These are phyloP conservation scores for Verbena officinalis DNA, from an alignment of 257 asterid species.

Conservation along the genomic window DNA sequence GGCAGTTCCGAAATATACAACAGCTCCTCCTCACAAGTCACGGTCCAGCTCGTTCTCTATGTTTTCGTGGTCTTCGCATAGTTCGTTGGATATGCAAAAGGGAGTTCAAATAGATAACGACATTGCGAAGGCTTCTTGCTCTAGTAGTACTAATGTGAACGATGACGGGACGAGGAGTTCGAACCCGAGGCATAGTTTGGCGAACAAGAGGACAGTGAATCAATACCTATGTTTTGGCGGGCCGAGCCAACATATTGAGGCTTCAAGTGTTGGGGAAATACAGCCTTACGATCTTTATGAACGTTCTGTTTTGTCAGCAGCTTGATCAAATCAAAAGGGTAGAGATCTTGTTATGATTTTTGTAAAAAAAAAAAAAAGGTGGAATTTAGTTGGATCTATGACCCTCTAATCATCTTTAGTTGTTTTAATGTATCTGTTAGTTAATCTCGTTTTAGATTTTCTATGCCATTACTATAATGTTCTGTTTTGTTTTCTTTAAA, in stretches of 20 bases:
- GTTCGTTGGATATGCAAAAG: constrained; percentile 55
- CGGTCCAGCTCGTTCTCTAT: constrained; percentile 79
- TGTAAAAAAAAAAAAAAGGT: constrained; percentile 35
- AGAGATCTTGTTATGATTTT: background rate
- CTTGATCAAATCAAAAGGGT: constrained; percentile 38
- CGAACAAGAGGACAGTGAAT: constrained; percentile 53
- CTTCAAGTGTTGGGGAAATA: constrained; percentile 16
- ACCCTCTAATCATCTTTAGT: background rate
- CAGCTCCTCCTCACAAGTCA: too few species aligned
- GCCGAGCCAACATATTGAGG: constrained; percentile 37
- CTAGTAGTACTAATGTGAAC: constrained; percentile 22
- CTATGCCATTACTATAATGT: too few species aligned
- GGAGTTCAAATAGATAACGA: constrained; percentile 50
- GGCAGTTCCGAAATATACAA: constrained; percentile 51
- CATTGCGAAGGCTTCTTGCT: constrained; percentile 44
- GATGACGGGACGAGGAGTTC: constrained; percentile 36
- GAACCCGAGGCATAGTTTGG: constrained; percentile 36
- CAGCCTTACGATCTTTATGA: constrained; percentile 60
- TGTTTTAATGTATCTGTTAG: background rate
- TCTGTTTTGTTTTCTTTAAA: too few species aligned
- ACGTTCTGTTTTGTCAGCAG: constrained; percentile 55
- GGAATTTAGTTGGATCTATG: background rate
- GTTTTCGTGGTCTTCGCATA: constrained; percentile 60
- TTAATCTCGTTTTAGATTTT: too few species aligned
- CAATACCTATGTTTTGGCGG: constrained; percentile 76